Evolutionary conservation across 192 early-diverging fungal genomes (phyloP), one percentile per base, ranked within the genome.

Genomic region (Allomyces macrogynus): DNA sequence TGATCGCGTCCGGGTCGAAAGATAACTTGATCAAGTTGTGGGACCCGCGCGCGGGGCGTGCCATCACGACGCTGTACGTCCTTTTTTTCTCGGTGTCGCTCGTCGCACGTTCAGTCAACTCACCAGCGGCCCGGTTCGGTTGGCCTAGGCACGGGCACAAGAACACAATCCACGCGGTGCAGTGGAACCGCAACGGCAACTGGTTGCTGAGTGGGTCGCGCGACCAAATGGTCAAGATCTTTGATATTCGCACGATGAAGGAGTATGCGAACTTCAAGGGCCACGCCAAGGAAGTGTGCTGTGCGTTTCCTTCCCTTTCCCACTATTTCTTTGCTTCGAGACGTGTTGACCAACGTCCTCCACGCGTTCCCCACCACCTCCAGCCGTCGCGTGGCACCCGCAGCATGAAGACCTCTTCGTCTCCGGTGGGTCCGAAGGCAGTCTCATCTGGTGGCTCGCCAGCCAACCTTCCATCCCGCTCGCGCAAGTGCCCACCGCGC

Each of bases 101-200:
- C n/a, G n/a, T 5, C 10, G 44, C 44, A 16, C 4, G 18, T 10
- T 40, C 32, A 3, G 7, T 40, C 7, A 40, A 40, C 32, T 40
- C 32, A 40, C 32, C 4, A 40, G 32, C 32, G 32, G 8, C 32
- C 8, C 7, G 4, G 32, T 40, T 1, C 49, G 16, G 16, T 4
- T 14, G 16, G 2, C 20, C 26, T 64, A 89, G 87, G 8, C 89
- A 93, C 66, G 90, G 93, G 0, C 92, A 97, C 72, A 93, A 95
- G 69, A 94, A 94, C 71, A 86, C 90, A 3, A 87, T 99, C 44
- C 72, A 87, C n/a, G 82, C 82, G 4, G 73, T 95, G 9, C 76
- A 89, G 69, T 99, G 93, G 94, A 99, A 99, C 72, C 82, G 82
- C 57, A 99, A 99, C 76, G 96, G 96, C 22, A 89, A 92, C 69